Base-by-base conservation (phyloP, 768 basidiomycete species). In the Termitomyces sp. region DNA sequence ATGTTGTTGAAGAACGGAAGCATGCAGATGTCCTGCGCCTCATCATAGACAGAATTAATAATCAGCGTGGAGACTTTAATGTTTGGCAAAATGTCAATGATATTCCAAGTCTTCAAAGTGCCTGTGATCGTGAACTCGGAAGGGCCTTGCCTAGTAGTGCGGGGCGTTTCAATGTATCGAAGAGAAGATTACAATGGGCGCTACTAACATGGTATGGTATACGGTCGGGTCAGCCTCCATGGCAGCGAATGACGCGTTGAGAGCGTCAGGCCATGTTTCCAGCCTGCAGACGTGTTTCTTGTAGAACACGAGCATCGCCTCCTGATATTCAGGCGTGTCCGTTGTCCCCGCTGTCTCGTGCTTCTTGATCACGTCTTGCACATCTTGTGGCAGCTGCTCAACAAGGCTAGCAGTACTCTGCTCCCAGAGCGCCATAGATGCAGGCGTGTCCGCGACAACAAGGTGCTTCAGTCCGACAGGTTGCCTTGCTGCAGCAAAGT, bases 41-140 rank as follows among this genome's bases (percentile, higher is more conserved):
- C 71, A 65, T 85, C 82, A 53, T 74, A 68, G 15, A 65, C 66
- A 6, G 81, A 81, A 62, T 80, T 82, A 49, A 79, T 74, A 43
- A 79, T 55, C 51, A 85, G 68, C 0, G 77, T 78, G 1, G 79
- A 72, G 8, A 69, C 70, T 7, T 60, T 40, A 38, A 84, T 80
- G 4, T 71, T 76, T 60, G 76, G 74, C 10, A 83, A 66, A 14
- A 76, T 71, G 46, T 79, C 76, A 11, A 82, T 65, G 56, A 82
- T 76, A 17, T 73, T 70, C 84, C 85, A 86, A 1, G 72, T 65
- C 66, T 78, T 79, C 53, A 66, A 57, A 4, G 59, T 64, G 1
- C 66, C 63, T 4, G 59, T 63, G 45, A 65, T 60, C 15, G 61
- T 62, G 50, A 65, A 65, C 36, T 65, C 64, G 1, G 64, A 64